Conservation (phyloP, 768 basidiomycete species). For the Rhodosporidiobolus sp. region DNA sequence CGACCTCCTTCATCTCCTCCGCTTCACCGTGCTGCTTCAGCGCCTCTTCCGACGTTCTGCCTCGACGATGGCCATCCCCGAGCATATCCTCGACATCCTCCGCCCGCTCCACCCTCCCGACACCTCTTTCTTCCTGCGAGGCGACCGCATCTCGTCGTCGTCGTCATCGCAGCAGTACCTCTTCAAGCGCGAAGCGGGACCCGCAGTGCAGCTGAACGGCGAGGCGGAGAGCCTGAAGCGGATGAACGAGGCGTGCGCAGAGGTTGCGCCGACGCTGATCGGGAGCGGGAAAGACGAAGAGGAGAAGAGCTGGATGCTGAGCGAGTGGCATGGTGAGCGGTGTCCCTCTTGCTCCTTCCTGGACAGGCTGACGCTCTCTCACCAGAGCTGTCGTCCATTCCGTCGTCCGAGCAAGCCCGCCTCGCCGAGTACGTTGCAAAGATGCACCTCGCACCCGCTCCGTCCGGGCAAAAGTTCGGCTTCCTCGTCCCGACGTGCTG, state of each 20-base stretch:
- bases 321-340: constrained; percentile 23
- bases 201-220: constrained; percentile 2
- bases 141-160: not conserved
- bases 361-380: not conserved
- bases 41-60: too few species aligned
- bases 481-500: constrained; percentile 12
- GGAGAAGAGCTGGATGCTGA: constrained; percentile 6
- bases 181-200: not conserved
- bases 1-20: too few species aligned
- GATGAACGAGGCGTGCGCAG: constrained; percentile 6
- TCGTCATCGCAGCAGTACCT: not conserved
- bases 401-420: not conserved
- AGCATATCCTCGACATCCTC: constrained; percentile 1
- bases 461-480: not conserved
- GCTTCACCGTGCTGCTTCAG: too few species aligned
- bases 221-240: constrained; percentile 7
- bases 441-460: constrained; percentile 15
- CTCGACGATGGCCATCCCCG: not conserved
- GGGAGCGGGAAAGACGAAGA: constrained; percentile 16
- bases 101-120: not conserved
- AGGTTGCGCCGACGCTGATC: constrained; percentile 2
- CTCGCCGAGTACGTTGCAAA: constrained; percentile 6
- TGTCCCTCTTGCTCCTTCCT: too few species aligned
- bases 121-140: not conserved
- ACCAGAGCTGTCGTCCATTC: not conserved